Evolutionary conservation across 2,329 filamentous ascomycete species (phyloP), one percentile per base, ranked within the genome.

Genomic region (Incumbomyces lentus): DNA sequence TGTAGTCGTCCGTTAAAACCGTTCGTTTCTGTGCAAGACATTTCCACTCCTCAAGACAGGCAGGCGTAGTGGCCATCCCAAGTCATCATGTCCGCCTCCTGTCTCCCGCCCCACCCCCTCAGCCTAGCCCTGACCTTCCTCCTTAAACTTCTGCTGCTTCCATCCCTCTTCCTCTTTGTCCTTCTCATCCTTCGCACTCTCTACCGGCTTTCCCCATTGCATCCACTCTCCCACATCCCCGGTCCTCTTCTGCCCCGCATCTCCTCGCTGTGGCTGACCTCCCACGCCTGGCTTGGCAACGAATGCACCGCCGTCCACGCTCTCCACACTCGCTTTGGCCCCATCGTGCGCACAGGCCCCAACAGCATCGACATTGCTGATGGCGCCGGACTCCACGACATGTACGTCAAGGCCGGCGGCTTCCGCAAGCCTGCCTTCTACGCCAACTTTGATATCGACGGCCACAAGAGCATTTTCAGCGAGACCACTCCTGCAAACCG

Each of bases 361-460:
- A 62, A 64, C 44, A 61, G 62, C 19, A 55, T 70, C 33, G 63
- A 68, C 45, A 66, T 74, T 42, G 57, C 67, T 6, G 68, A 71
- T 40, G 67, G 67, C 8, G 63, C 62, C 13, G 73, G 70, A 1
- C 55, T 75, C 18, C 60, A 65, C 0, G 61, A 69, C 1, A 74
- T 79, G 29, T 79, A 79, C 56, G 57, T 69, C 11, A 61, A 65
- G 2, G 68, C 63, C 32, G 74, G 75, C 2, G 75, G 75, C 1
- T 78, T 79, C 44, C 58, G 60, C 0, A 79, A 79, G 55, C 65
- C 72, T 1, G 53, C 58, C 0, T 70, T 65, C 48, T 79, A 79
- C 55, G 58, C 60, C 1, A 79, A 78, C 51, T 78, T 78, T 53
- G 71, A 78, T 48, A 73, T 77, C 14, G 75, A 77, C 52, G 72